Conservation (phyloP, 441 rosid species). For the Gossypium lobatum region DNA sequence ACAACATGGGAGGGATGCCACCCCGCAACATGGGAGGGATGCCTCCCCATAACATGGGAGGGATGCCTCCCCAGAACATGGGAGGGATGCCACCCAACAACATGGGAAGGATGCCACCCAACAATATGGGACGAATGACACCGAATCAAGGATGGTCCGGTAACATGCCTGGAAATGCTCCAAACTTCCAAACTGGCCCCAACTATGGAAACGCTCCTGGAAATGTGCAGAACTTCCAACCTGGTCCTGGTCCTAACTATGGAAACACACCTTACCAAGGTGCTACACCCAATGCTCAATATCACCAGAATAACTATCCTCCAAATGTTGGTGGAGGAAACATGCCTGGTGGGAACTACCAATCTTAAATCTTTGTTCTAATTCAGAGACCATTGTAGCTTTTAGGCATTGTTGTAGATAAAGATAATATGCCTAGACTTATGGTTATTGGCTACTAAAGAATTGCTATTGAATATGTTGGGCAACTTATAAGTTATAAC, state of each 20-base stretch:
- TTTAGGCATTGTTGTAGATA: conserved; percentile 28
- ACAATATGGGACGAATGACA: conserved; percentile 22
- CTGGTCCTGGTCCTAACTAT: conserved; percentile 22
- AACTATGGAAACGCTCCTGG: conserved; percentile 3
- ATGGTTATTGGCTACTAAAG: not conserved
- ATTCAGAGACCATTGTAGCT: conserved; percentile 5
- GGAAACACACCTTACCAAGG: conserved; percentile 24
- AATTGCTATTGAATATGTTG: not conserved
- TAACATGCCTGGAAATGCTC: conserved; percentile 23
- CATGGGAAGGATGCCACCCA: conserved; percentile 10
- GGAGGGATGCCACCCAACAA: not conserved
- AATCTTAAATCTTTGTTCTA: conserved; percentile 16
- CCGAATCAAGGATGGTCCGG: conserved; percentile 43
- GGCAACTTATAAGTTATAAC: not conserved
- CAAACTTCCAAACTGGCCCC: conserved; percentile 14
- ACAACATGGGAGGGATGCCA: not conserved
- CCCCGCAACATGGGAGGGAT: not conserved
- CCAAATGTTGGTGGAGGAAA: conserved; percentile 30
- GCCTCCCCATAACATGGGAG: conserved; percentile 2
- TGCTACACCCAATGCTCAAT: conserved; percentile 34
- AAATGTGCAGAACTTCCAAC: conserved; percentile 15
- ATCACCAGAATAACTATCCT: conserved; percentile 39
- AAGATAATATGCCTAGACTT: not conserved
- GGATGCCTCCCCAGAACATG: not conserved
- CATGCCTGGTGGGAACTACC: conserved; percentile 29